Evolutionary conservation across 805 yeast species (phyloP), one percentile per base, ranked within the genome.

Genomic region (Saccharomyces mikatae): DNA sequence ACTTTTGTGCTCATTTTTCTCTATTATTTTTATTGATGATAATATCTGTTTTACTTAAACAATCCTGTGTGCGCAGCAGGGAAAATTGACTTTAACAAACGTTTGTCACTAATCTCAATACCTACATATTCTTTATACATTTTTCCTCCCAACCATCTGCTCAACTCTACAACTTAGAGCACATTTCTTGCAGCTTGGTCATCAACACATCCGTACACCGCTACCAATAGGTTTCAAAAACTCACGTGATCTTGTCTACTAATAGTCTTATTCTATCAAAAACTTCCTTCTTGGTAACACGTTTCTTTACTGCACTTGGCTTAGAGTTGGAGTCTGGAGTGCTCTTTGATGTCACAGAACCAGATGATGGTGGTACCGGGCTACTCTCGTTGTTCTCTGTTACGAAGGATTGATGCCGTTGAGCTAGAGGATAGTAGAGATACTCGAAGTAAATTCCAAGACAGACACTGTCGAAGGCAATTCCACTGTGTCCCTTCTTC

Each of bases 1-100:
- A 79, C 66, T 61, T 76, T 79, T 24, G 57, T 54, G 52, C 75
- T 64, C 84, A 80, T 80, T 53, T 48, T 69, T 32, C 1, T 36
- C 17, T 36, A 17, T 36, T 36, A n/a, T 21, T 36, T 36, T 17
- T 24, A 21, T 17, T 36, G 17, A 17, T 36, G 22, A n/a, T 36
- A 36, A 22, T 36, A 36, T 6, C 44, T 36, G 13, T 22, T 17
- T 36, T 17, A 24, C 10, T 17, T 17, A 17, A 36, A 36, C 44
- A 21, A 14, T 3, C 24, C 24, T 36, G 24, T 8, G 10, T 17
- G 10, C 21, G 22, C 41, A 36, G 22, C 21, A 5, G 3, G 13
- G 17, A 36, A 8, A 8, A 17, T 17, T 17, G 22, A 17, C 24
- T 17, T 36, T 13, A 21, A 36, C n/a, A 36, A 36, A 36, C 10